These are phyloP conservation scores for Amanita pseudoporphyria DNA, from an alignment of 768 basidiomycete species.

Conservation along the genomic window DNA sequence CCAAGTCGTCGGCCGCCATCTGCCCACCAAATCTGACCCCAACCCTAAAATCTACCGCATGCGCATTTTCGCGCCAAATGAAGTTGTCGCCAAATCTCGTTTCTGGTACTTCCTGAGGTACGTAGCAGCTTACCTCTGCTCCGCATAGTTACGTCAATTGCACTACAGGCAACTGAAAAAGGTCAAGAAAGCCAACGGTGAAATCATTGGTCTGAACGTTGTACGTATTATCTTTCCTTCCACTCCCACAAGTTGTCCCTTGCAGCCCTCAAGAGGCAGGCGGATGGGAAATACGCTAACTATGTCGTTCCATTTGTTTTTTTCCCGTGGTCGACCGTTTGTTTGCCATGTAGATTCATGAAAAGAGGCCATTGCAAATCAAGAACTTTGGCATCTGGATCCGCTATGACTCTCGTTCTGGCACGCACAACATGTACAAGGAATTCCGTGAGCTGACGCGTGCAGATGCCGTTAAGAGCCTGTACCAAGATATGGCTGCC, in stretches of 20 bases:
- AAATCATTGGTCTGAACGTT: conserved; percentile 97
- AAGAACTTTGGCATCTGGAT: conserved; percentile 99
- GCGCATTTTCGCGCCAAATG: conserved; percentile 98
- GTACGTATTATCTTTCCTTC: conserved; percentile 61
- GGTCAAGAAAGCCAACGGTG: conserved; percentile 99
- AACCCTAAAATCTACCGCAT: conserved; percentile 98
- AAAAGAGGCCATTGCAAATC: conserved; percentile 96
- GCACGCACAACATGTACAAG: conserved; percentile 99
- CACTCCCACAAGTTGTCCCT: conserved; percentile 27
- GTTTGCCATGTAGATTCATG: conserved; percentile 66
- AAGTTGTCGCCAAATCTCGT: conserved; percentile 96
- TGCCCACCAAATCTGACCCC: conserved; percentile 89
- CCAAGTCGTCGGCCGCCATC: conserved; percentile 96
- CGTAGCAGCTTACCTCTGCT: conserved; percentile 13
- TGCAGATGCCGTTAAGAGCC: conserved; percentile 88
- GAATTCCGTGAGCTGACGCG: conserved; percentile 95
- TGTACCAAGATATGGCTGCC: conserved; percentile 99
- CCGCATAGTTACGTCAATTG: not conserved
- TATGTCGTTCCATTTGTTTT: conserved; percentile 13
- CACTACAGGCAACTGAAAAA: conserved; percentile 80
- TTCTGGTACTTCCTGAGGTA: conserved; percentile 99
- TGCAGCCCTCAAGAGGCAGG: conserved; percentile 83
- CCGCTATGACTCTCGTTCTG: conserved; percentile 98
- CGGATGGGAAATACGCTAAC: conserved; percentile 58
- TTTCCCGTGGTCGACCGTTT: conserved; percentile 20